Evolutionary conservation across 106 monocot species (phyloP).

Genomic region (Triglochin maritima): DNA sequence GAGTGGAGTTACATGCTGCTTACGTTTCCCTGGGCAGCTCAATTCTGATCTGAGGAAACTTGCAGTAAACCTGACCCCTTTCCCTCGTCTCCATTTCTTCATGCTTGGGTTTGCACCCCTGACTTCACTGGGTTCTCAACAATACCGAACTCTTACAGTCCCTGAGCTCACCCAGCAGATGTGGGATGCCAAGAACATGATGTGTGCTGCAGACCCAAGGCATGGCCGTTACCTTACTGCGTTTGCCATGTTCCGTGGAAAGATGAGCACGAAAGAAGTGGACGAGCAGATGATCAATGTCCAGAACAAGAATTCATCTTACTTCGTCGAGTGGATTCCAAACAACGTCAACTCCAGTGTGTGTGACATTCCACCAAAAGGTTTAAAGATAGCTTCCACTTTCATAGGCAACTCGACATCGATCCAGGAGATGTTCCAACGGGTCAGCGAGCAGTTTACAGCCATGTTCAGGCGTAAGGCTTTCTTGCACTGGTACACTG

Average conservation of each 20-base stretch:
- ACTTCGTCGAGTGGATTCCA: conserved; percentile 80
- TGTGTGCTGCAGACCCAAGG: conserved; percentile 69
- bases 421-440: conserved; percentile 51
- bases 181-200: conserved; percentile 87
- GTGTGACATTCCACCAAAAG: conserved; percentile 44
- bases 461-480: conserved; percentile 44
- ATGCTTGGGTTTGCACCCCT: conserved; percentile 25
- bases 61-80: conserved; percentile 24
- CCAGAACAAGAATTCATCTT: conserved; percentile 82
- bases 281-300: conserved; percentile 80
- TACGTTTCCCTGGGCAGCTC: conserved; percentile 23
- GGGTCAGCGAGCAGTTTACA: conserved; percentile 39
- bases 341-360: conserved; percentile 78
- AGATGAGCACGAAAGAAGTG: conserved; percentile 74
- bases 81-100: conserved; percentile 28
- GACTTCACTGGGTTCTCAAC: conserved; percentile 36
- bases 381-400: conserved; percentile 21
- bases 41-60: conserved; percentile 26
- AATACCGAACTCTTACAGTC: conserved; percentile 64
- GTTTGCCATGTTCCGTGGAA: conserved; percentile 75
- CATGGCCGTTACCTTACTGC: conserved; percentile 70
- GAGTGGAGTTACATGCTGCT: conserved; percentile 23
- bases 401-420: conserved; percentile 24
- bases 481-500: conserved; percentile 48
- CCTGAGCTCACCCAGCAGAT: conserved; percentile 83